These are phyloP conservation scores for Desmodesmus armatus DNA, from an alignment of 139 green algal species.

Conservation along the genomic window DNA sequence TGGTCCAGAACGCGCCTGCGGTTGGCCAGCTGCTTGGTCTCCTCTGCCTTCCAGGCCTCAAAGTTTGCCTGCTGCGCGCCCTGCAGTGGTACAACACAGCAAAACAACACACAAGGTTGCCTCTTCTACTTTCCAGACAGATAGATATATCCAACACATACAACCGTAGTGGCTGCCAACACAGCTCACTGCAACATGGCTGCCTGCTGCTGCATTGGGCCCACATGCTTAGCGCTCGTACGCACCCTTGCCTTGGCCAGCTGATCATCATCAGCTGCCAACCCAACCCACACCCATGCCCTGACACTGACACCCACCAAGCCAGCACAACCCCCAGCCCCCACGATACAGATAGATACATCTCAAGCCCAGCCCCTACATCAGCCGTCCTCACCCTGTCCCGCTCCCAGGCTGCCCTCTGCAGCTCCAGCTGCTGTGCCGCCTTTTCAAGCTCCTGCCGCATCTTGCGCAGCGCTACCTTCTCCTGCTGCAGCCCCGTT, in stretches of 20 bases:
- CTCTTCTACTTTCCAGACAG: too few relatives aligned
- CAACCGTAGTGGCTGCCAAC: too few relatives aligned
- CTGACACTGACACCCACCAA: too few relatives aligned
- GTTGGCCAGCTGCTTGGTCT: constrained; percentile 65
- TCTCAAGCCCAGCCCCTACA: too few relatives aligned
- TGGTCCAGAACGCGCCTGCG: constrained; percentile 84
- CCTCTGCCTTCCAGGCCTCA: constrained; percentile 63
- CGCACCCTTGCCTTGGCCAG: background rate
- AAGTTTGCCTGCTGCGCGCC: constrained; percentile 57
- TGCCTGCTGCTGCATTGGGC: too few relatives aligned
- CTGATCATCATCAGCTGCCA: too few relatives aligned
- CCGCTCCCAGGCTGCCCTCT: constrained; percentile 70
- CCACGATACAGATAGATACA: too few relatives aligned
- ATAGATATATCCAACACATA: too few relatives aligned
- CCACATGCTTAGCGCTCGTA: background rate
- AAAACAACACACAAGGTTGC: too few relatives aligned
- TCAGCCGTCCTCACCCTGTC: constrained; percentile 73
- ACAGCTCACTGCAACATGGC: too few relatives aligned
- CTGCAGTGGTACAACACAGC: constrained; percentile 57
- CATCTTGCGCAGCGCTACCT: constrained; percentile 55
- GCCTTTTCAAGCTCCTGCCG: constrained; percentile 73
- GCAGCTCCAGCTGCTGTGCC: constrained; percentile 63
- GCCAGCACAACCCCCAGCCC: too few relatives aligned
- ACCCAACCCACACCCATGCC: too few relatives aligned
- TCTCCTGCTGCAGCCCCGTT: constrained; percentile 51